Evolutionary conservation across 768 basidiomycete genomes (phyloP), one percentile per base, ranked within the genome.

Genomic region (Galerina marginata): DNA sequence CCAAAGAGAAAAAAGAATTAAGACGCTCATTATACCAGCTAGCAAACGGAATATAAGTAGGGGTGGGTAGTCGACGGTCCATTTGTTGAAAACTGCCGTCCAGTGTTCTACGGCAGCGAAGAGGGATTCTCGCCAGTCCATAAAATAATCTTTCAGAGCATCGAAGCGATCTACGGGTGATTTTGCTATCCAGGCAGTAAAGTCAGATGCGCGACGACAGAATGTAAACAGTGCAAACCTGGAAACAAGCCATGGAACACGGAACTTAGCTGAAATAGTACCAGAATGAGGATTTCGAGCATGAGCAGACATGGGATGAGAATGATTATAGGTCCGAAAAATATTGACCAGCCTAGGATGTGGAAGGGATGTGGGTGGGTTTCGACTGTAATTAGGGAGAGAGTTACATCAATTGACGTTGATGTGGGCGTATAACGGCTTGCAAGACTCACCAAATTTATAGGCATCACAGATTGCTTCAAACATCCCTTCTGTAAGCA

Each of bases 251-350:
- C 80, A 60, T 81, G 80, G 43, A 70, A 61, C n/a, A 74, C 4
- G 62, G 75, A 77, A 40, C 70, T 72, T 15, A 74, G 42, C 48
- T 77, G 69, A 56, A 77, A 74, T 6, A 78, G 50, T 44, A 75
- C 45, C 14, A 76, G 61, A 37, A 79, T 68, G 44, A 71, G 58
- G 25, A 77, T 59, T 56, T 79, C 78, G 45, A 78, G 71, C 2
- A 74, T 44, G 9, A 78, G 62, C 1, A 79, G 72, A 16, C 73
- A 65, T 1, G 78, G 78, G 2, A 77, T 44, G 20, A 79, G 71
- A 44, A 74, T 26, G n/a, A 71, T 72, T 51, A 79, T 77, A 23
- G 80, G 80, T 11, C 80, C 80, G 37, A 80, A 78, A 64, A 81
- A 81, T 51, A 79, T 72, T 4, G 76, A 67, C 67, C 75, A 74